Conservation (phyloP, 164 flowering plant genomes). For the Pachysandra terminalis region DNA sequence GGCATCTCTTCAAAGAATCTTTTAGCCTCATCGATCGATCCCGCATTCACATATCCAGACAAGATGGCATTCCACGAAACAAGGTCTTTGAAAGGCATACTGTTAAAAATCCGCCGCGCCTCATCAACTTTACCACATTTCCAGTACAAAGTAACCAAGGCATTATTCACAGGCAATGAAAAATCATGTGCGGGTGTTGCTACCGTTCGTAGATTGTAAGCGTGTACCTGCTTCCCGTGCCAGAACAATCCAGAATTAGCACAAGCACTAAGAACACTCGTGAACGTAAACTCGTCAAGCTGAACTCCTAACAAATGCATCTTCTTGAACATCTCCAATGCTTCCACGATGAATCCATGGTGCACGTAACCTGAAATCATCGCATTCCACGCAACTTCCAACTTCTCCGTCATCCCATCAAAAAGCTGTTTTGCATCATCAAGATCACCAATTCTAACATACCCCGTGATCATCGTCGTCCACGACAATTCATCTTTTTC, state of each 20-base stretch:
- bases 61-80: constrained; percentile 58
- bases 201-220: constrained; percentile 34
- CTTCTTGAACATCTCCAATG: constrained; percentile 36
- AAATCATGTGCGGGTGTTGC: constrained; percentile 14
- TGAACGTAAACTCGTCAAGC: constrained; percentile 51
- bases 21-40: constrained; percentile 33
- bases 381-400: constrained; percentile 54
- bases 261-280: constrained; percentile 48
- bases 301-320: constrained; percentile 33
- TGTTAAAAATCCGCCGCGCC: constrained; percentile 39
- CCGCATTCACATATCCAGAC: constrained; percentile 35
- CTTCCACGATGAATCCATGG: constrained; percentile 34
- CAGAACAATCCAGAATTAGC: constrained; percentile 32
- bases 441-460: constrained; percentile 49
- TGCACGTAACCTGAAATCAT: constrained; percentile 62
- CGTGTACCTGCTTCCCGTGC: constrained; percentile 50
- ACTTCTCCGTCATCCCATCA: constrained; percentile 36
- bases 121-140: constrained; percentile 37
- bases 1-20: constrained; percentile 38
- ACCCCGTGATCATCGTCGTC: constrained; percentile 80
- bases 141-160: constrained; percentile 46
- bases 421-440: constrained; percentile 36
- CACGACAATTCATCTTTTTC: constrained; percentile 62
- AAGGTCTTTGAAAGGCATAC: constrained; percentile 34
- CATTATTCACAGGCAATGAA: constrained; percentile 42